A percentile compares a stretch with the other conserved stretches of the same genome.
phyloP scores from a whole-genome alignment of 768 basidiomycete genomes.

The Termitomyces titanicus region DNA sequence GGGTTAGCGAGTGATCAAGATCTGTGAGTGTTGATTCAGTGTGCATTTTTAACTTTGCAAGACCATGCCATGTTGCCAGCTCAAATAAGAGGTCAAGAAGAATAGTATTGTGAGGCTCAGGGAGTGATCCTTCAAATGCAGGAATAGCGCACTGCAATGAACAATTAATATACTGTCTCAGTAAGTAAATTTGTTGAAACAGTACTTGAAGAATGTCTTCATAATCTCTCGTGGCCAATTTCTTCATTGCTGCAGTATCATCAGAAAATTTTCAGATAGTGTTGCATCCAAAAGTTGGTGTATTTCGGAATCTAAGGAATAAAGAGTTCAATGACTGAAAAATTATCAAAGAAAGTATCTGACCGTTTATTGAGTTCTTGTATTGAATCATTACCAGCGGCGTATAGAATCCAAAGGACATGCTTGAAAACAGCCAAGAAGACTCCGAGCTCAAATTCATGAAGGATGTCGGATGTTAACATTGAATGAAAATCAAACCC shows the following conservation, averaged over 20 bases:
- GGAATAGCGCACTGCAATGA: slow-evolving; percentile 8
- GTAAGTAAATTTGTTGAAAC: neutral
- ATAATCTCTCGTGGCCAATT: slow-evolving; percentile 23
- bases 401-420: slow-evolving; percentile 14
- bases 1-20: slow-evolving; percentile 4
- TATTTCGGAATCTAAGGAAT: slow-evolving; percentile 1
- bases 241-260: slow-evolving; percentile 20
- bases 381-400: no score
- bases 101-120: no score
- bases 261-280: slow-evolving; percentile 20
- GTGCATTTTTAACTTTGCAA: no score
- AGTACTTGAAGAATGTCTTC: no score
- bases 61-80: no score
- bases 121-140: no score
- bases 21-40: slow-evolving; percentile 2
- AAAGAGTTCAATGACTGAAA: no score
- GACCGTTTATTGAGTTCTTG: no score
- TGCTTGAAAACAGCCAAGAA: no score
- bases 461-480: slow-evolving; percentile 18
- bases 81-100: no score
- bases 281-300: slow-evolving; percentile 12
- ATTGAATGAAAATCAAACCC: slow-evolving; percentile 15
- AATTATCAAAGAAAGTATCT: neutral
- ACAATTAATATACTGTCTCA: neutral
- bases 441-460: no score